A percentile compares a stretch with the other conserved stretches of the same genome.
These are phyloP conservation scores for Pleurotus eryngii DNA, from an alignment of 768 basidiomycete species.

Conservation along the genomic window DNA sequence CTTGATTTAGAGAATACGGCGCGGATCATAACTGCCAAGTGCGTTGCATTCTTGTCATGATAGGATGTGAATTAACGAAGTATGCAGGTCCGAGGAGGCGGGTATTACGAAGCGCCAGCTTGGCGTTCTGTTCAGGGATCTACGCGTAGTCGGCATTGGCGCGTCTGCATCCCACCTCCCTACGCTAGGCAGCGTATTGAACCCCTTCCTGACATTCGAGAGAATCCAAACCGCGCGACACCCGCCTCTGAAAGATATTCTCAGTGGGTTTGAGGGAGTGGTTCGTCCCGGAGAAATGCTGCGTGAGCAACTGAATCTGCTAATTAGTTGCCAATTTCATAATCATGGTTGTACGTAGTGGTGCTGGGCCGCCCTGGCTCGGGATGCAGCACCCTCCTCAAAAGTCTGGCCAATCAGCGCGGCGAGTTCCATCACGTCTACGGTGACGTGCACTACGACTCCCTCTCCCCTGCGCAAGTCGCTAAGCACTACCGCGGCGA, in stretches of 20 bases:
- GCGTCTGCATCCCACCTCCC: slow-evolving; percentile 40
- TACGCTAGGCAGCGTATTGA: slow-evolving; percentile 52
- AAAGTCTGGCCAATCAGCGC: slow-evolving; percentile 74
- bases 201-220: slow-evolving; percentile 35
- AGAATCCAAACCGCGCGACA: slow-evolving; percentile 45
- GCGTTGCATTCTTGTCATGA: neutral
- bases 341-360: slow-evolving; percentile 35
- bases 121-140: slow-evolving; percentile 48
- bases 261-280: slow-evolving; percentile 60
- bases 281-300: slow-evolving; percentile 75
- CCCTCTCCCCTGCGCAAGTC: slow-evolving; percentile 65
- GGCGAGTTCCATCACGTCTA: slow-evolving; percentile 62
- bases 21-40: neutral
- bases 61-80: neutral
- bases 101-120: slow-evolving; percentile 35
- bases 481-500: slow-evolving; percentile 69
- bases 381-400: slow-evolving; percentile 83
- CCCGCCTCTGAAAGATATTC: slow-evolving; percentile 60
- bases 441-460: slow-evolving; percentile 75
- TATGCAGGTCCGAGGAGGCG: neutral
- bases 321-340: neutral
- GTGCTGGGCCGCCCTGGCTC: slow-evolving; percentile 85
- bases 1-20: slow-evolving; percentile 6
- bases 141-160: slow-evolving; percentile 49
- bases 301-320: slow-evolving; percentile 37